These are phyloP conservation scores for Diaporthe humulicola DNA, from an alignment of 2,329 filamentous ascomycete genomes.

Conservation along the genomic window DNA sequence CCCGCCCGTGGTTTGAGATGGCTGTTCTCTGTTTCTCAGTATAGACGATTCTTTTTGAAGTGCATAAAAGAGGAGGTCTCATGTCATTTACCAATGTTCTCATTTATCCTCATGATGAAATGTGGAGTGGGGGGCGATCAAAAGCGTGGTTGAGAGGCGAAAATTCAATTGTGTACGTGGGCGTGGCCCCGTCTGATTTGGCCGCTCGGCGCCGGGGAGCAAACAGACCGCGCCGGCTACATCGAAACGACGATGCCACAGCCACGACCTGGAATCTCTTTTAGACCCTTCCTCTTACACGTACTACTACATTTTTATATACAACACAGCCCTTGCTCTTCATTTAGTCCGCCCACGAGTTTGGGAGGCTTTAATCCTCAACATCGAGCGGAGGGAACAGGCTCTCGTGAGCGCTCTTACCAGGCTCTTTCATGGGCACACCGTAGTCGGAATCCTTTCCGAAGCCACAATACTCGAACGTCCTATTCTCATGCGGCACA, in stretches of 20 bases:
- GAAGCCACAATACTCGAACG: conserved; percentile 71
- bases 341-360: background rate
- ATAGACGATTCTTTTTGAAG: background rate
- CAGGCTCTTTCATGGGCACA: conserved; percentile 47
- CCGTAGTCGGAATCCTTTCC: conserved; percentile 81
- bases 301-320: background rate
- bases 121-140: background rate
- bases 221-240: background rate
- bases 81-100: conserved; percentile 55
- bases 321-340: background rate
- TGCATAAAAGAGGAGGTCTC: background rate
- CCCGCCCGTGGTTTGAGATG: conserved; percentile 68
- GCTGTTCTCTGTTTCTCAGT: conserved; percentile 59
- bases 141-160: background rate
- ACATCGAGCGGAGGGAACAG: conserved; percentile 67
- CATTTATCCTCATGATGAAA: conserved; percentile 59
- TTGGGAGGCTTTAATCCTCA: conserved; percentile 49
- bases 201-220: conserved; percentile 11
- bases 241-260: background rate
- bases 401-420: conserved; percentile 54
- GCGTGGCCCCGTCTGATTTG: background rate
- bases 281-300: background rate
- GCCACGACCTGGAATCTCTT: background rate
- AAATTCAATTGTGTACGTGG: conserved; percentile 2
- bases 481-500: conserved; percentile 73